Base-by-base conservation (phyloP, 495 filamentous ascomycete species). In the Trichoderma orchidacearum region DNA sequence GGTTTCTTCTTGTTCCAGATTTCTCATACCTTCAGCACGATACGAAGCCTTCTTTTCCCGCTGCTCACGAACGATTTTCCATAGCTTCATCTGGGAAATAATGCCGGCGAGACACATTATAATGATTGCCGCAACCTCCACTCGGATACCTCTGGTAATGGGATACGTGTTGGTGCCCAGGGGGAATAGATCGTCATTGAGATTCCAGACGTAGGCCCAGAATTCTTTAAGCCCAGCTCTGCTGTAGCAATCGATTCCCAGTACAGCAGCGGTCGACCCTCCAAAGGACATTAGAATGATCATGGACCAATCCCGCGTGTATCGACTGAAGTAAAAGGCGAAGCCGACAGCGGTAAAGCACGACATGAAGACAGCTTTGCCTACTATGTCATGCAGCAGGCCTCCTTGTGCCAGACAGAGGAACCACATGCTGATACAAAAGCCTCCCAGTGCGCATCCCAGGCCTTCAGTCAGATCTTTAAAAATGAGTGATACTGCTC, bases 211-310 rank as follows among this genome's bases (percentile, higher is more conserved):
- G 65, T 95, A 97, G 9, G 90, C 76, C 92, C 92, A 97, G 58
- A 96, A 96, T 64, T 96, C 92, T 64, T 93, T 95, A 61, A 95
- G 70, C 0, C 92, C 92, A 12, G 90, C 92, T 52, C 84, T 75
- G 62, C 85, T 91, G 63, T 90, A 94, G 66, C 91, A 95, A 66
- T 97, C 92, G 54, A 97, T 87, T 6, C 92, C 92, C 6, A 97
- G 67, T 6, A 93, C 75, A 0, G 85, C 70, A 3, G 80, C 82
- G 0, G 90, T 95, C 8, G 89, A 84, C 12, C 92, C 92, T 28
- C 85, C 75, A 63, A 96, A 93, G 1, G 90, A 82, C 9, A 86
- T 89, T 17, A 78, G 80, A 17, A 68, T 74, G 32, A 96, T 93
- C 54, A 94, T 66, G 11, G 80, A 86, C 63, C 91, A 93, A 0